Percentiles rank a stretch among this genome's conserved stretches.
These are phyloP conservation scores for Diaporthe australafricana DNA, from an alignment of 2,329 filamentous ascomycete genomes.

Conservation along the genomic window DNA sequence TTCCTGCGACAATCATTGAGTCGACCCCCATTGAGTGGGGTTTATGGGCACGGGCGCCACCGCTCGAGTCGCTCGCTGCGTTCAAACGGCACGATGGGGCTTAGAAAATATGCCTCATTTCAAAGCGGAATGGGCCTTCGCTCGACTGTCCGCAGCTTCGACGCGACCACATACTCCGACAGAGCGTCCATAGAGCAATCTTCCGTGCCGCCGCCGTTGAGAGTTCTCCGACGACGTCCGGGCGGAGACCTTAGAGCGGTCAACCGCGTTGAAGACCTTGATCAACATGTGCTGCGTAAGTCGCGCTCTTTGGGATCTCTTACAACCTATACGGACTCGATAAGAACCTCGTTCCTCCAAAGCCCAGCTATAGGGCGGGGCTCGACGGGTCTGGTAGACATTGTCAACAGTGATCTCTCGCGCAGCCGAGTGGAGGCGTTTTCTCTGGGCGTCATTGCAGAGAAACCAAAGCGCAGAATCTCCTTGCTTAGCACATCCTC, in stretches of 20 bases:
- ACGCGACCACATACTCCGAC: conserved; percentile 68
- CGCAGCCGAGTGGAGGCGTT: conserved; percentile 57
- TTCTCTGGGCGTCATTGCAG: conserved; percentile 69
- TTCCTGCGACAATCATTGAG: conserved; percentile 47
- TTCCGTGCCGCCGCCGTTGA: conserved; percentile 64
- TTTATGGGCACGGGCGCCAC: conserved; percentile 56
- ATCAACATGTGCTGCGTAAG: conserved; percentile 59
- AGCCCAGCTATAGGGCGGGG: conserved; percentile 50
- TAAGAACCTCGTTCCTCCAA: conserved; percentile 67
- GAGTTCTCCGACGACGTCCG: conserved; percentile 76
- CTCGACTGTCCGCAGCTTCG: conserved; percentile 69
- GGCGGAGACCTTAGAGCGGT: conserved; percentile 80
- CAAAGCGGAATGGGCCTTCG: conserved; percentile 65
- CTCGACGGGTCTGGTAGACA: conserved; percentile 57
- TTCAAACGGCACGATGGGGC: conserved; percentile 63
- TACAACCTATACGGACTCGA: conserved; percentile 70
- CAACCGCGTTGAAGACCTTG: conserved; percentile 72
- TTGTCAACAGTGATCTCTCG: conserved; percentile 56
- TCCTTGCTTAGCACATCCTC: conserved; percentile 72
- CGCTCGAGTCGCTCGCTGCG: conserved; percentile 61
- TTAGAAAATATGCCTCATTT: conserved; percentile 69
- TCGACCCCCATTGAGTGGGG: conserved; percentile 49
- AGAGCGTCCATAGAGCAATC: conserved; percentile 58
- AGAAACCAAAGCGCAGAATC: conserved; percentile 57
- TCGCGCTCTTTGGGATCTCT: conserved; percentile 71